These are phyloP conservation scores for Leccinum cinnamomeum DNA, from an alignment of 1,284 basidiomycete genomes.

Conservation along the genomic window DNA sequence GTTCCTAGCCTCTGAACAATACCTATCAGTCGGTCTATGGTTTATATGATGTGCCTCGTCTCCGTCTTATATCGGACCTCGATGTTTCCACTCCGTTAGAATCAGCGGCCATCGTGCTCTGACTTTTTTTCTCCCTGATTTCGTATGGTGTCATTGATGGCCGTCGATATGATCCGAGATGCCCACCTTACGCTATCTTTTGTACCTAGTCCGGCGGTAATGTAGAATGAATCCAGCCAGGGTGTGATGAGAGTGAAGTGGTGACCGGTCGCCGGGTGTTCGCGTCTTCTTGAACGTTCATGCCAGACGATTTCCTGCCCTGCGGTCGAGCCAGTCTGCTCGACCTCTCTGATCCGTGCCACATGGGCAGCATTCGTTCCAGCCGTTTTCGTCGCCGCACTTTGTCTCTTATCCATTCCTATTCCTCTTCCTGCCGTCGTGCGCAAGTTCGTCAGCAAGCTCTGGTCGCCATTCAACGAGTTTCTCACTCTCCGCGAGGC, in stretches of 20 bases:
- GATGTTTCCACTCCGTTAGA: not conserved
- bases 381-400: constrained; percentile 44
- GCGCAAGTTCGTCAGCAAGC: constrained; percentile 14
- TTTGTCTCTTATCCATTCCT: constrained; percentile 43
- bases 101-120: not conserved
- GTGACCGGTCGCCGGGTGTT: not conserved
- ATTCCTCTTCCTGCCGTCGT: constrained; percentile 33
- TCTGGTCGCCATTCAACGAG: constrained; percentile 34
- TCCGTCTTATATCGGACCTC: not conserved
- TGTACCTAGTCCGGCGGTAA: constrained; percentile 19
- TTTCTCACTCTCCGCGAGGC: constrained; percentile 51
- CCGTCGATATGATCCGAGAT: not conserved
- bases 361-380: constrained; percentile 59
- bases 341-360: constrained; percentile 49
- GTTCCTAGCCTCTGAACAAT: not conserved
- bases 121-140: not conserved
- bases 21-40: not conserved
- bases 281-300: not conserved
- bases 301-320: constrained; percentile 14
- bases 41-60: not conserved
- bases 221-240: constrained; percentile 2
- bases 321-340: constrained; percentile 37
- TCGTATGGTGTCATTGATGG: not conserved
- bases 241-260: constrained; percentile 2
- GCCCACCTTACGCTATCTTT: constrained; percentile 4